Evolutionary conservation across 306 rosid genomes (phyloP).

Genomic region (Lagenaria siceraria): DNA sequence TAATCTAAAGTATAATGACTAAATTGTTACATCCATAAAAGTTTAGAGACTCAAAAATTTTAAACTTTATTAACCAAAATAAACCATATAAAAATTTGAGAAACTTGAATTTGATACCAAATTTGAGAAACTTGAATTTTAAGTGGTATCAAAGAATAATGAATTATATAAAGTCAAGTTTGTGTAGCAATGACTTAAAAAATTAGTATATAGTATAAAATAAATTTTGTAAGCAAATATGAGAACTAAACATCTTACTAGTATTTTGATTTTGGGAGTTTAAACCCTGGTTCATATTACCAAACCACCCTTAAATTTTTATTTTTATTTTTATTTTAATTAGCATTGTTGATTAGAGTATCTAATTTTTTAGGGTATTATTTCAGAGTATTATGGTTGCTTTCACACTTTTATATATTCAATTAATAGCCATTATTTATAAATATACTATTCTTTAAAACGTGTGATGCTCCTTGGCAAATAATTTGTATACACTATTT

Average conservation of each 20-base stretch:
- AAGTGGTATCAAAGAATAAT: no score
- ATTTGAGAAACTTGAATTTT: no score
- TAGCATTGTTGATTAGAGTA: background rate
- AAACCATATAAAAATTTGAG: no score
- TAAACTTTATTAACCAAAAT: no score
- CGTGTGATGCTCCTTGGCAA: background rate
- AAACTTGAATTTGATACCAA: no score
- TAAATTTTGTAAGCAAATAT: background rate
- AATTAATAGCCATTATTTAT: background rate
- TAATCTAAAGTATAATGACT: no score
- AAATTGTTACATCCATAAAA: no score
- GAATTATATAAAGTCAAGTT: no score
- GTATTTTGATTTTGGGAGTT: background rate
- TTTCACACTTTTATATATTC: background rate
- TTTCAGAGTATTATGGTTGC: conserved; percentile 1
- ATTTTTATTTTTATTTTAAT: no score
- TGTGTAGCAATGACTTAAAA: no score
- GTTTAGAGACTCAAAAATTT: no score
- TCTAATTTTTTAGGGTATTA: background rate
- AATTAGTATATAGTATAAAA: no score
- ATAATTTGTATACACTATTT: background rate
- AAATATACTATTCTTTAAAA: background rate
- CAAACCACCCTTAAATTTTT: background rate
- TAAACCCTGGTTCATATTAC: background rate
- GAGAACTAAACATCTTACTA: background rate